A percentile compares a stretch with the other conserved stretches of the same genome.
phyloP scores from a whole-genome alignment of 371 early-diverging fungal species.

The Mucor plumbeus region DNA sequence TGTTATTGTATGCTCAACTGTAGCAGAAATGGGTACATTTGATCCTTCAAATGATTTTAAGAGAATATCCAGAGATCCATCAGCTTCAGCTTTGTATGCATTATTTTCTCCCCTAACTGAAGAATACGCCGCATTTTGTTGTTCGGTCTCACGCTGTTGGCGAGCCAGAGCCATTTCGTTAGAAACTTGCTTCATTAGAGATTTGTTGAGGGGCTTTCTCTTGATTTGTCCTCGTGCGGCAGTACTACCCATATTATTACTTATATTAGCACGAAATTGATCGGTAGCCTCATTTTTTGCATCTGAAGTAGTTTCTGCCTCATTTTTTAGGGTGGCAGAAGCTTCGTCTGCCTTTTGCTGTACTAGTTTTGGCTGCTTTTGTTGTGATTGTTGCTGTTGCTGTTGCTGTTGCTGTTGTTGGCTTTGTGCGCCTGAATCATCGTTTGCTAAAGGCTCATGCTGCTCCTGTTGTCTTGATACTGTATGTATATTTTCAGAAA shows the following conservation, averaged over 20 bases:
- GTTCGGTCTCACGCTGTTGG: conserved; percentile 13
- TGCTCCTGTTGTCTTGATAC: not conserved
- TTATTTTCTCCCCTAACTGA: conserved; percentile 2
- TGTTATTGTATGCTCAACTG: not conserved
- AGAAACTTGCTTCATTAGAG: conserved; percentile 25
- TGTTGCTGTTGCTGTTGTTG: not conserved
- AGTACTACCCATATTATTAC: conserved; percentile 28
- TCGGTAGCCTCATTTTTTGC: not conserved
- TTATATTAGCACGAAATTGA: conserved; percentile 7
- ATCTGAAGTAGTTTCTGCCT: not conserved
- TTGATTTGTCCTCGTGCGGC: conserved; percentile 33
- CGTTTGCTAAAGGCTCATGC: not conserved
- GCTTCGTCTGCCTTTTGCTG: not conserved
- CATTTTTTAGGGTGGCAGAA: not conserved
- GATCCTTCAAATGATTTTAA: conserved; percentile 17
- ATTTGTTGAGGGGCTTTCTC: conserved; percentile 40
- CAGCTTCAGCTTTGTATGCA: conserved; percentile 14
- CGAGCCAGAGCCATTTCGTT: conserved; percentile 20
- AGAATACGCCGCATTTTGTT: not conserved
- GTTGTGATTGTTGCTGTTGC: too few species aligned
- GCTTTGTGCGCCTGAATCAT: not conserved
- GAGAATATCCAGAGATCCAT: conserved; percentile 16
- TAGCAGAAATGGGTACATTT: too few species aligned
- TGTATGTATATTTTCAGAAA: not conserved
- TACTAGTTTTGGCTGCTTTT: not conserved